Evolutionary conservation across 2,329 filamentous ascomycete species (phyloP).

Genomic region (Trichoderma guizhouense): DNA sequence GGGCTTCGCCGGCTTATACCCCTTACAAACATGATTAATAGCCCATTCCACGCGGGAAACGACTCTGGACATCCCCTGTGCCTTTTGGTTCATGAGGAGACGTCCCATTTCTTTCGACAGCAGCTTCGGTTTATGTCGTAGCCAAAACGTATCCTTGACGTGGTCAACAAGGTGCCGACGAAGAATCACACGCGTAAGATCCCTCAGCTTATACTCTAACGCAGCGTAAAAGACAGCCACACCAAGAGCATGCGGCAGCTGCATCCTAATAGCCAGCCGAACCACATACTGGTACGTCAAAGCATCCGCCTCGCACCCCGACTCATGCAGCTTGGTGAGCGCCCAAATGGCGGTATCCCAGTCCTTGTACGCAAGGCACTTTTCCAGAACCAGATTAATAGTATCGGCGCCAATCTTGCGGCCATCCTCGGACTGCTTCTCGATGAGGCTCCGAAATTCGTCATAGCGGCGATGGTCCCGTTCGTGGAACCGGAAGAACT

Average conservation of each 20-base stretch:
- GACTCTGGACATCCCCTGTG: background rate
- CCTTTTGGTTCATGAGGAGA: slow-evolving; percentile 16
- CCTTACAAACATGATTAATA: slow-evolving; percentile 30
- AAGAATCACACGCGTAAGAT: slow-evolving; percentile 25
- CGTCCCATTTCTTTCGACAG: slow-evolving; percentile 29
- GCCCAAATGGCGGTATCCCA: slow-evolving; percentile 34
- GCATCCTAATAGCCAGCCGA: slow-evolving; percentile 33
- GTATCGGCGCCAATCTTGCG: slow-evolving; percentile 30
- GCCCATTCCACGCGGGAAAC: slow-evolving; percentile 31
- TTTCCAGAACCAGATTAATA: slow-evolving; percentile 39
- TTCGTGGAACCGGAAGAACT: slow-evolving; percentile 40
- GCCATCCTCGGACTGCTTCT: slow-evolving; percentile 25
- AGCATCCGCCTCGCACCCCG: slow-evolving; percentile 27
- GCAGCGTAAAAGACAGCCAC: slow-evolving; percentile 34
- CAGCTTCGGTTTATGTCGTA: slow-evolving; percentile 25
- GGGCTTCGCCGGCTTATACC: slow-evolving; percentile 28
- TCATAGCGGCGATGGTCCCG: slow-evolving; percentile 23
- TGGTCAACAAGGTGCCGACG: slow-evolving; percentile 27
- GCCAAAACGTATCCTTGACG: slow-evolving; percentile 29
- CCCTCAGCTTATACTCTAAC: slow-evolving; percentile 30
- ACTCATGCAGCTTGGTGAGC: slow-evolving; percentile 25
- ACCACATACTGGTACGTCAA: slow-evolving; percentile 39
- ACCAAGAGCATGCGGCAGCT: slow-evolving; percentile 31
- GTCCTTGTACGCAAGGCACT: slow-evolving; percentile 28
- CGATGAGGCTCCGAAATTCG: slow-evolving; percentile 30